Conservation (phyloP, 768 basidiomycete species). For the Mycena venus region DNA sequence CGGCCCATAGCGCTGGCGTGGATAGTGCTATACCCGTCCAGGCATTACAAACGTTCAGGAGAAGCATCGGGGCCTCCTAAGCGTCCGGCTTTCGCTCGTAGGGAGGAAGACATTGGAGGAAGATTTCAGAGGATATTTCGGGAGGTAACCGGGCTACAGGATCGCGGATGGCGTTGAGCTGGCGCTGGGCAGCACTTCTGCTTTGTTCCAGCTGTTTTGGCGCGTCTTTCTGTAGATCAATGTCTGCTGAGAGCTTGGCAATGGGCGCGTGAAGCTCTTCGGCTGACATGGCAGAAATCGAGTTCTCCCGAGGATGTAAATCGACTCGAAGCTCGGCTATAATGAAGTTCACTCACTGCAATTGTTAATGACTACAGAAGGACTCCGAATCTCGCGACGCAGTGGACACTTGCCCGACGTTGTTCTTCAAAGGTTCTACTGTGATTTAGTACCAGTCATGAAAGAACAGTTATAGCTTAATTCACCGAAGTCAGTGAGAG, state of each 20-base stretch:
- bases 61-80: not conserved
- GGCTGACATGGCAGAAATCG: too few relatives aligned
- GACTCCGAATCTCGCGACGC: too few relatives aligned
- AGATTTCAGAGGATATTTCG: constrained; percentile 14
- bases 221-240: not conserved
- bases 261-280: not conserved
- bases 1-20: not conserved
- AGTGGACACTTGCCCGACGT: too few relatives aligned
- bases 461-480: too few relatives aligned
- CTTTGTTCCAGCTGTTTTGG: not conserved
- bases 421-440: too few relatives aligned
- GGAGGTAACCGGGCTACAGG: constrained; percentile 1
- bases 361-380: too few relatives aligned
- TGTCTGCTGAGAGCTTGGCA: not conserved
- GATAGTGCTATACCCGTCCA: not conserved
- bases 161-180: constrained; percentile 10
- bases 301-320: too few relatives aligned
- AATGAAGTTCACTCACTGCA: too few relatives aligned
- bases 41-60: not conserved
- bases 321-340: too few relatives aligned
- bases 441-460: too few relatives aligned
- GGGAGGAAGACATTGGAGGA: not conserved
- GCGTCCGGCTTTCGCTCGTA: too few relatives aligned
- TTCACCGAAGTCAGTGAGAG: too few relatives aligned
- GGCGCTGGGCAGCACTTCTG: constrained; percentile 3